Evolutionary conservation across 495 filamentous ascomycete species (phyloP).

Genomic region (Neurospora pannonica): DNA sequence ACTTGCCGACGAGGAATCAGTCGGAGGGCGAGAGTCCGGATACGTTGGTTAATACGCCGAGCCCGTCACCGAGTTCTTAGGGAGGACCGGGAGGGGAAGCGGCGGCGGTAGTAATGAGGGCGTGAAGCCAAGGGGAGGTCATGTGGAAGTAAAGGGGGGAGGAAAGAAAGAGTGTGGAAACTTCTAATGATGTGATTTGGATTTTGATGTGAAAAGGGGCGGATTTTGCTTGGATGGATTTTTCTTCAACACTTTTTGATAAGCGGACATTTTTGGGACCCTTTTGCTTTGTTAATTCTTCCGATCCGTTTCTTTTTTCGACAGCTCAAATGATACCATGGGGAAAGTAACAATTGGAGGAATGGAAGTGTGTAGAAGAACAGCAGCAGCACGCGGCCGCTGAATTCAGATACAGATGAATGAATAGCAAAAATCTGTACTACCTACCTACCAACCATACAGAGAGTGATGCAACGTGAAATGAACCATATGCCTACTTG

Average conservation of each 20-base stretch:
- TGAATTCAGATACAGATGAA: not conserved
- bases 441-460: not conserved
- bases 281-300: not conserved
- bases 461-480: not conserved
- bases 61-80: not conserved
- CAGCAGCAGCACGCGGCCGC: not conserved
- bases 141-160: not conserved
- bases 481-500: not conserved
- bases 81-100: not conserved
- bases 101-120: not conserved
- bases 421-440: not conserved
- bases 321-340: not conserved
- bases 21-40: slow-evolving; percentile 20
- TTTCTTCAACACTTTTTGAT: not conserved
- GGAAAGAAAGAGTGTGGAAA: not conserved
- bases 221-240: not conserved
- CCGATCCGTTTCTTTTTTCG: not conserved
- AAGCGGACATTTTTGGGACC: not conserved
- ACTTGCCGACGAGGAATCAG: not conserved
- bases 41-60: slow-evolving; percentile 12
- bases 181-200: not conserved
- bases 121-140: not conserved
- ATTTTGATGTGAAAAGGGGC: not conserved
- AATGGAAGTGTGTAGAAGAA: not conserved
- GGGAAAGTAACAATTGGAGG: not conserved